phyloP scores from a whole-genome alignment of 495 filamentous ascomycete species.

The Pyrenopolyporus hunteri region DNA sequence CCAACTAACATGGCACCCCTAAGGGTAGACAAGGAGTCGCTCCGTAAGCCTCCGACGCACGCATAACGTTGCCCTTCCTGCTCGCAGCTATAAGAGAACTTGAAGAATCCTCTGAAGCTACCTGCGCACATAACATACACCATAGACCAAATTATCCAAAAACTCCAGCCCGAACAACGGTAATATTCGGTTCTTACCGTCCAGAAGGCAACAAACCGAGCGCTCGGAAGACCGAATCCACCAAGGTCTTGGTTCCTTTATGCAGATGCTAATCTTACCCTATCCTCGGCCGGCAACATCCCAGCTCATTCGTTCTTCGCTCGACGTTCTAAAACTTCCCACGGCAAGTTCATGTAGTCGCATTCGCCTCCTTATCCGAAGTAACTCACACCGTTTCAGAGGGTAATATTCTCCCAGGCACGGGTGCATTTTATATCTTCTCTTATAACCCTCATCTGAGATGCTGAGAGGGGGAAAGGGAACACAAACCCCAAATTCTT shows the following conservation, averaged over 20 bases:
- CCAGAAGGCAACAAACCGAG: conserved; percentile 16
- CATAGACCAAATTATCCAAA: conserved; percentile 16
- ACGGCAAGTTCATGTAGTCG: conserved; percentile 9
- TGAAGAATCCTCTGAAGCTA: conserved; percentile 15
- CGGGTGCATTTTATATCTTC: not conserved
- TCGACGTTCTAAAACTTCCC: conserved; percentile 1
- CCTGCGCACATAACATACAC: no score
- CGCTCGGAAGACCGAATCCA: conserved; percentile 16
- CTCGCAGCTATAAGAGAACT: conserved; percentile 11
- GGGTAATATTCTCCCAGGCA: conserved; percentile 5
- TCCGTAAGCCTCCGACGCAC: conserved; percentile 23
- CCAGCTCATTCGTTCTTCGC: no score
- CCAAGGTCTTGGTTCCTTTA: conserved; percentile 9
- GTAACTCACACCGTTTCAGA: not conserved
- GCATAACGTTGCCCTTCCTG: conserved; percentile 5
- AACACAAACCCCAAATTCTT: not conserved
- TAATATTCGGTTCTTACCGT: conserved; percentile 18
- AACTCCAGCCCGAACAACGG: conserved; percentile 18
- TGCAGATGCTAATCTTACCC: conserved; percentile 36
- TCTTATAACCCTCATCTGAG: no score
- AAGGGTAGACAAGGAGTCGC: conserved; percentile 17
- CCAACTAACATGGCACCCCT: conserved; percentile 8
- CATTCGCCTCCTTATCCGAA: conserved; percentile 5
- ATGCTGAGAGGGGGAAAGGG: no score
- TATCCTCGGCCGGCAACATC: conserved; percentile 7